Evolutionary conservation across 2,329 filamentous ascomycete species (phyloP).

Genomic region (Colletotrichum musicola): DNA sequence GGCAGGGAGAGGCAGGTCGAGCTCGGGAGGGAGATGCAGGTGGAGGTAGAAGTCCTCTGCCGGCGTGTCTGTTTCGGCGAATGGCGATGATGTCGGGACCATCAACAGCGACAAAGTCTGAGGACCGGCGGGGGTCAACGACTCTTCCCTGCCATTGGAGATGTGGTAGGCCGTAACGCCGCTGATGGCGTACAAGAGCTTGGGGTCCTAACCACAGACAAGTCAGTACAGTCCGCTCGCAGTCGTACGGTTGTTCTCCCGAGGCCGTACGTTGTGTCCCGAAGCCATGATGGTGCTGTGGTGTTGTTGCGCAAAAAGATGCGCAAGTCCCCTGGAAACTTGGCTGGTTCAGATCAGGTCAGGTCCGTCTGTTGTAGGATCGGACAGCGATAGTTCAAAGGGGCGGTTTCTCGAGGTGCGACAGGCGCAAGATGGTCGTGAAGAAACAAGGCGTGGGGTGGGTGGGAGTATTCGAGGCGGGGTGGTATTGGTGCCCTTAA

Average conservation of each 20-base stretch:
- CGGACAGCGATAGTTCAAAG: background rate
- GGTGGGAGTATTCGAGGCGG: background rate
- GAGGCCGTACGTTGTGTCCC: slow-evolving; percentile 56
- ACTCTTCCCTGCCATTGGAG: slow-evolving; percentile 85
- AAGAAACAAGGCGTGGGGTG: slow-evolving; percentile 4
- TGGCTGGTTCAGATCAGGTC: slow-evolving; percentile 14
- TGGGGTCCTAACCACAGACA: slow-evolving; percentile 64
- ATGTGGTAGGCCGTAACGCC: slow-evolving; percentile 94
- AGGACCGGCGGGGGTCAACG: slow-evolving; percentile 85
- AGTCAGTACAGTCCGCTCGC: slow-evolving; percentile 13
- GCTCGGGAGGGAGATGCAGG: slow-evolving; percentile 91
- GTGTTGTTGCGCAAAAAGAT: slow-evolving; percentile 8
- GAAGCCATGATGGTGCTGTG: slow-evolving; percentile 53
- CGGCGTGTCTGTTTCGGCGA: slow-evolving; percentile 74
- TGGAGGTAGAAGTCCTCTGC: slow-evolving; percentile 98
- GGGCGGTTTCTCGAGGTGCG: slow-evolving; percentile 4
- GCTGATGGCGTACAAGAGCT: slow-evolving; percentile 78
- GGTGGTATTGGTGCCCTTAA: slow-evolving; percentile 3
- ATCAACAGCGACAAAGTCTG: slow-evolving; percentile 95
- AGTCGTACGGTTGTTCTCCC: slow-evolving; percentile 1
- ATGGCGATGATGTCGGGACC: slow-evolving; percentile 89
- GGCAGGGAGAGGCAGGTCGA: slow-evolving; percentile 92
- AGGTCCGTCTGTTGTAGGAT: background rate
- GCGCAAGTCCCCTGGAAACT: background rate
- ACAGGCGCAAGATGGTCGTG: slow-evolving; percentile 12